Conservation (phyloP, 2,329 filamentous ascomycete genomes). For the Sporothrix humicola region DNA sequence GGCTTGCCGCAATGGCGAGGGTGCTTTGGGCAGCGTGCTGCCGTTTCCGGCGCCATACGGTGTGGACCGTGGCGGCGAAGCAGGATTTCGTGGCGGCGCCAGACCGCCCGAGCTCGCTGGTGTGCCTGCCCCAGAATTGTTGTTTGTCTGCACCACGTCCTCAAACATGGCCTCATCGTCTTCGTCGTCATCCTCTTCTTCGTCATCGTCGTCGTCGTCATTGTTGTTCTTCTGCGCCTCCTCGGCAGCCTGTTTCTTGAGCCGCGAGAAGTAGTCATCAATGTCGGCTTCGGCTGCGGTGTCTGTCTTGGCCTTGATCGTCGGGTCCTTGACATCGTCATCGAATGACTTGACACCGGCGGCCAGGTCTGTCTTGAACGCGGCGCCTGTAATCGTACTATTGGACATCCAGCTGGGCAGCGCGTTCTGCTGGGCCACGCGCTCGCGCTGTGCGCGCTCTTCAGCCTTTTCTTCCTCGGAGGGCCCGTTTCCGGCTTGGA, state of each 20-base stretch:
- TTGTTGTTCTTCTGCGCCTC: slow-evolving; percentile 58
- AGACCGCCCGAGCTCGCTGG: slow-evolving; percentile 39
- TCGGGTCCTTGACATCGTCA: slow-evolving; percentile 56
- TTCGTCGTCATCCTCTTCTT: slow-evolving; percentile 53
- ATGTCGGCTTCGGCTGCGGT: slow-evolving; percentile 63
- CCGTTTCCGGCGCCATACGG: background rate
- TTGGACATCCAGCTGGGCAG: slow-evolving; percentile 74
- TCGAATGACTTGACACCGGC: slow-evolving; percentile 43
- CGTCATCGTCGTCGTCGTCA: slow-evolving; percentile 49
- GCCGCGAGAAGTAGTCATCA: slow-evolving; percentile 69
- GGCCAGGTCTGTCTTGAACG: slow-evolving; percentile 55
- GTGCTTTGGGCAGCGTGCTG: slow-evolving; percentile 36
- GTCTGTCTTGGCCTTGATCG: slow-evolving; percentile 48
- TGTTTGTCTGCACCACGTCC: slow-evolving; percentile 53
- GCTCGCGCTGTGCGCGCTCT: slow-evolving; percentile 68
- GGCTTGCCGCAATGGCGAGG: slow-evolving; percentile 42
- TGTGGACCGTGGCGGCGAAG: slow-evolving; percentile 12
- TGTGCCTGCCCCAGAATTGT: slow-evolving; percentile 44
- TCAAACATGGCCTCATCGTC: slow-evolving; percentile 48
- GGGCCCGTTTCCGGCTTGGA: slow-evolving; percentile 69
- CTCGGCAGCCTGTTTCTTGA: slow-evolving; percentile 65
- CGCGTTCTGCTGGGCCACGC: slow-evolving; percentile 70
- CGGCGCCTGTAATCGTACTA: slow-evolving; percentile 69
- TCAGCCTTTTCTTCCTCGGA: slow-evolving; percentile 70
- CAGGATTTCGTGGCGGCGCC: slow-evolving; percentile 34